Evolutionary conservation across 2,329 filamentous ascomycete genomes (phyloP).

Genomic region (Fusarium tuaranense): DNA sequence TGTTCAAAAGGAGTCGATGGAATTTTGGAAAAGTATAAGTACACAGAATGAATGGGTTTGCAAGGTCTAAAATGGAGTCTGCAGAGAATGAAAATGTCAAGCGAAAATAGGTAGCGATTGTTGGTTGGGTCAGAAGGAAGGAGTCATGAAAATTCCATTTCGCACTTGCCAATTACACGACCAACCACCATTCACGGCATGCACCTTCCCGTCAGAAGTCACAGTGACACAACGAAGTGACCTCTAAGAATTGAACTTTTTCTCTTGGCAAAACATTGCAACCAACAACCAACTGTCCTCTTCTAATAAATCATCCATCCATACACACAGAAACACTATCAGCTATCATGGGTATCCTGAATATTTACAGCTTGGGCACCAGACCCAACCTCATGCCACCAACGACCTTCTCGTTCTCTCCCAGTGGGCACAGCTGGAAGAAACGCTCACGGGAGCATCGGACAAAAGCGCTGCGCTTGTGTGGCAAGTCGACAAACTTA

Average conservation of each 20-base stretch:
- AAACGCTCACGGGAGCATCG: conserved; percentile 74
- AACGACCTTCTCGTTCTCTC: conserved; percentile 66
- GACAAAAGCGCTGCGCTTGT: conserved; percentile 78
- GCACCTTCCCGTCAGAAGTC: neutral
- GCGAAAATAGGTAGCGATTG: neutral
- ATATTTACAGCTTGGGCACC: conserved; percentile 63
- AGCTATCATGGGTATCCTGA: conserved; percentile 3
- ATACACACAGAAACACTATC: conserved; percentile 5
- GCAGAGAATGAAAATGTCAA: neutral
- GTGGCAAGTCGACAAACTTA: conserved; percentile 78
- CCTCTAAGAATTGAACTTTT: neutral
- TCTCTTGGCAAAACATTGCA: neutral
- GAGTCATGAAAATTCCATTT: neutral
- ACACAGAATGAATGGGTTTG: neutral
- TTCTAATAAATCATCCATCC: neutral
- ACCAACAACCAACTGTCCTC: neutral
- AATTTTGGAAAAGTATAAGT: neutral
- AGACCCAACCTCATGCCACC: conserved; percentile 65
- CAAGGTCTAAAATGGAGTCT: neutral
- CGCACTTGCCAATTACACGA: neutral
- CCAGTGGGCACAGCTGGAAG: conserved; percentile 74
- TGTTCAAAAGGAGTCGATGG: neutral
- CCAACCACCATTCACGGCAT: neutral
- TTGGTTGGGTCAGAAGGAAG: neutral
- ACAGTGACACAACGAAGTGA: neutral